These are phyloP conservation scores for Gardenia jasminoides DNA, from an alignment of 257 asterid genomes.

Conservation along the genomic window DNA sequence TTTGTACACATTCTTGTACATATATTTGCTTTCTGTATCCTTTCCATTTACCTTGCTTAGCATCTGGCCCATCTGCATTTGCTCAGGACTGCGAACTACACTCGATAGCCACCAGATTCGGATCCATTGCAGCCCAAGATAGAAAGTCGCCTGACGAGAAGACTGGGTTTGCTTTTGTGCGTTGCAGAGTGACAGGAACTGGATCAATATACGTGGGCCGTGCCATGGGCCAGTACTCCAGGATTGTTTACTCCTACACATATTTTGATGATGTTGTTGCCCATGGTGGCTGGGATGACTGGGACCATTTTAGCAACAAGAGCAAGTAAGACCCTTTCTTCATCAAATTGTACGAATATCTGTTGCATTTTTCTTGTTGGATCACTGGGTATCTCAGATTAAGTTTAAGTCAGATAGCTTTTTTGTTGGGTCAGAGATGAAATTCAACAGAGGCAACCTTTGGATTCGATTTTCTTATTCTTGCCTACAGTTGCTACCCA, in stretches of 20 bases:
- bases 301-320: conserved; percentile 80
- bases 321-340: conserved; percentile 44
- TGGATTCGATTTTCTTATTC: too few relatives aligned
- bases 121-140: conserved; percentile 84
- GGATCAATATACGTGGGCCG: conserved; percentile 89
- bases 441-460: neutral
- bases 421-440: neutral
- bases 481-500: too few relatives aligned
- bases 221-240: conserved; percentile 86
- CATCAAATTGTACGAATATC: too few relatives aligned
- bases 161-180: conserved; percentile 71
- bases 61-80: neutral
- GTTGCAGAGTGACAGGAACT: conserved; percentile 66
- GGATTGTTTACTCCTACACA: conserved; percentile 71
- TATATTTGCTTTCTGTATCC: too few relatives aligned
- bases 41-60: too few relatives aligned
- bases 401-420: neutral
- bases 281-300: conserved; percentile 97
- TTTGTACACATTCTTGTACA: neutral
- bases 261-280: conserved; percentile 70
- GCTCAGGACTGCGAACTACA: conserved; percentile 73
- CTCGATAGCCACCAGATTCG: conserved; percentile 74
- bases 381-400: neutral
- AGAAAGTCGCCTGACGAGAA: conserved; percentile 57
- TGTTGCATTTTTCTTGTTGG: neutral